A percentile compares a stretch with the other conserved stretches of the same genome.
Conservation (phyloP, 768 basidiomycete species). For the Tricholoma sp. region DNA sequence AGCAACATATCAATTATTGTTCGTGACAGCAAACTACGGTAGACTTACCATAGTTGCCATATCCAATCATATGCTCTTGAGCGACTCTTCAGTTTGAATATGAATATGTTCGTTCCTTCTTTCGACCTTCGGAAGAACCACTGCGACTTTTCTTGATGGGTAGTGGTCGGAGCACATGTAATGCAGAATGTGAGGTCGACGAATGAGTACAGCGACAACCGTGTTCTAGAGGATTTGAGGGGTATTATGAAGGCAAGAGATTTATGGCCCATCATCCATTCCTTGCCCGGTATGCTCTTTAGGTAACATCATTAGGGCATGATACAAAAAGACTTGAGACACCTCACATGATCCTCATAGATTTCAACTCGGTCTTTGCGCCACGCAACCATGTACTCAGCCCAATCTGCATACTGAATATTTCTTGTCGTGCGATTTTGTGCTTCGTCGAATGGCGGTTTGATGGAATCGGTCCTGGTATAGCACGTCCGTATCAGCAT, state of each 20-base stretch:
- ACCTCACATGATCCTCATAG: slow-evolving; percentile 76
- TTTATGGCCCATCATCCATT: slow-evolving; percentile 67
- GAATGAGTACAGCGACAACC: slow-evolving; percentile 82
- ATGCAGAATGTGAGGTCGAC: slow-evolving; percentile 82
- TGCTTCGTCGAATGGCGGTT: slow-evolving; percentile 57
- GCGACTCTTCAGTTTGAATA: slow-evolving; percentile 78
- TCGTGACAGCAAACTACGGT: not conserved
- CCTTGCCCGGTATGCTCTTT: slow-evolving; percentile 62
- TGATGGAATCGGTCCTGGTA: slow-evolving; percentile 47
- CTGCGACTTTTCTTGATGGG: slow-evolving; percentile 34
- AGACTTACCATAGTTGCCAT: slow-evolving; percentile 74
- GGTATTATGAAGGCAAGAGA: slow-evolving; percentile 78
- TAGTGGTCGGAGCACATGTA: slow-evolving; percentile 53
- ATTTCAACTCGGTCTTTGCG: slow-evolving; percentile 72
- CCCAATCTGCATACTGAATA: slow-evolving; percentile 61
- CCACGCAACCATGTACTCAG: slow-evolving; percentile 87
- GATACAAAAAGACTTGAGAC: not conserved
- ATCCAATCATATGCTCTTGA: slow-evolving; percentile 84
- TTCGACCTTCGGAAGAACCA: slow-evolving; percentile 44
- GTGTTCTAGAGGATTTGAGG: slow-evolving; percentile 54
- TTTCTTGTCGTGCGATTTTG: slow-evolving; percentile 60
- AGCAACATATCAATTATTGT: slow-evolving; percentile 1
- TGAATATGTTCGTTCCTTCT: slow-evolving; percentile 79
- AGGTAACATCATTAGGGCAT: slow-evolving; percentile 9
- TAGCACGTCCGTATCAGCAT: slow-evolving; percentile 82